phyloP scores from a whole-genome alignment of 257 asterid species.

The Nicotiana tomentosiformis region DNA sequence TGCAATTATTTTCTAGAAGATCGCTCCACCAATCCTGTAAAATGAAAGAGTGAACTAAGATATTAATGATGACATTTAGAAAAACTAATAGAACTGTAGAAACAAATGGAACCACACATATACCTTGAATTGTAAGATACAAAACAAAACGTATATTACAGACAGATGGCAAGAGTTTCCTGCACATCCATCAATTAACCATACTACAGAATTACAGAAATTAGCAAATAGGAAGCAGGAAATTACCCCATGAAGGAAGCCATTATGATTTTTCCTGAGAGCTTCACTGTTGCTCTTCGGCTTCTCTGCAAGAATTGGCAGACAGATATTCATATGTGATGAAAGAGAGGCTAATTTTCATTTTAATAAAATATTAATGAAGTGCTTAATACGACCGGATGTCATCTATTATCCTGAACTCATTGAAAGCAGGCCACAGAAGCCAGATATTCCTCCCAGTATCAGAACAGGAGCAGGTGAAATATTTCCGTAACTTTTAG shows the following conservation, averaged over 20 bases:
- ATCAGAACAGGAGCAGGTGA: neutral
- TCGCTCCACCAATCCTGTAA: constrained; percentile 95
- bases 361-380: neutral
- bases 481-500: neutral
- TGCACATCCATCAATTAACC: neutral
- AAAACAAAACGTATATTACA: neutral
- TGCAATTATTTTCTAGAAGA: constrained; percentile 61
- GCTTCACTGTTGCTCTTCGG: constrained; percentile 32
- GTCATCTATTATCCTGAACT: neutral
- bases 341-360: neutral
- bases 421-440: neutral
- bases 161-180: constrained; percentile 4
- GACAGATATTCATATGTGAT: neutral
- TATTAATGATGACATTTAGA: neutral
- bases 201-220: neutral
- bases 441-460: constrained; percentile 6
- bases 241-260: constrained; percentile 70
- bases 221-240: constrained; percentile 9
- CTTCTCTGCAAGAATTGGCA: constrained; percentile 52
- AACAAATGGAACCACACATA: neutral
- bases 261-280: constrained; percentile 47
- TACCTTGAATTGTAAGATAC: neutral
- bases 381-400: neutral
- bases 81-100: neutral
- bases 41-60: neutral